phyloP scores from a whole-genome alignment of 176 grass and related monocot species.

The bread wheat (Triticum aestivum) region IWGSC_CS_RefSeq_v2.1 NC_057809.1:621045961-621046460 shows the following conservation, averaged over 20 bases:
- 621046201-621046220: slow-evolving; percentile 81
- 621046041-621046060: slow-evolving; percentile 55
- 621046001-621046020: slow-evolving; percentile 73
- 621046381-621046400: too few relatives aligned
- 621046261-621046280: slow-evolving; percentile 50
- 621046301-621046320: neutral
- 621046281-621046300: slow-evolving; percentile 23
- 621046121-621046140: neutral
- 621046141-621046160: neutral
- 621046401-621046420: too few relatives aligned
- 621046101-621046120: too few relatives aligned
- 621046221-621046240: slow-evolving; percentile 68
- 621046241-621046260: slow-evolving; percentile 68
- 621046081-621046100: neutral
- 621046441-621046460: too few relatives aligned
- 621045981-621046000: slow-evolving; percentile 52
- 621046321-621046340: neutral
- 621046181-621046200: neutral
- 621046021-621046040: slow-evolving; percentile 77
- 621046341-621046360: too few relatives aligned
- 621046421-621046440: too few relatives aligned
- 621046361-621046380: too few relatives aligned
- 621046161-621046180: neutral
- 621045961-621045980: slow-evolving; percentile 58
- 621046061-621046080: neutral